phyloP scores from a whole-genome alignment of 257 asterid species.

The Nyctanthes arbortristis region DNA sequence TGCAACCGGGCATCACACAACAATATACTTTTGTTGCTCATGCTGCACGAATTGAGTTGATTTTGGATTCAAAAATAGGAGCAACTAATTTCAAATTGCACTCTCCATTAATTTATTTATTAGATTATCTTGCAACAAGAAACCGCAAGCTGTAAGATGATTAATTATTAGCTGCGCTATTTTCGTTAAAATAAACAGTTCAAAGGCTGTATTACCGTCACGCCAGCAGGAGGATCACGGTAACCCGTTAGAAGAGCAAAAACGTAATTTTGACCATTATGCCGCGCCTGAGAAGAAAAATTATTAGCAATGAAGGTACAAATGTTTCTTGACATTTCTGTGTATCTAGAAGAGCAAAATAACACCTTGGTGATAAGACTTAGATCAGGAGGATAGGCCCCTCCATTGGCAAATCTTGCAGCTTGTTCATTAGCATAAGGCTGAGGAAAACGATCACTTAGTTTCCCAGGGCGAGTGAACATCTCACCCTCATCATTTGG shows the following conservation, averaged over 20 bases:
- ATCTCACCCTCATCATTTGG: slow-evolving; percentile 97
- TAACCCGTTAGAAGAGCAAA: slow-evolving; percentile 75
- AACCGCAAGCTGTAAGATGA: neutral
- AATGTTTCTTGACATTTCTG: too few relatives aligned
- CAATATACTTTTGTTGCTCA: neutral
- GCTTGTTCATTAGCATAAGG: slow-evolving; percentile 86
- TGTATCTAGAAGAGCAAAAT: slow-evolving; percentile 1
- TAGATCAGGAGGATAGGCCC: slow-evolving; percentile 94
- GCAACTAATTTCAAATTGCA: neutral
- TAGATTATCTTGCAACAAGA: neutral
- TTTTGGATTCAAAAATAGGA: neutral
- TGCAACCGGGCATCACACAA: neutral
- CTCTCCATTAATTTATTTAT: neutral
- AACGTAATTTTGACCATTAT: slow-evolving; percentile 76
- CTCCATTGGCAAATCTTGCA: slow-evolving; percentile 94
- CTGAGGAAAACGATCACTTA: slow-evolving; percentile 87
- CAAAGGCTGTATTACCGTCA: slow-evolving; percentile 42
- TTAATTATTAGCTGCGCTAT: neutral
- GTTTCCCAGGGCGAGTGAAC: slow-evolving; percentile 90
- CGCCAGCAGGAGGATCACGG: slow-evolving; percentile 82
- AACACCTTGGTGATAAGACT: slow-evolving; percentile 85
- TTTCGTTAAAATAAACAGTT: neutral
- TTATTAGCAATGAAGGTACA: slow-evolving; percentile 21
- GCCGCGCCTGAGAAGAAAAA: slow-evolving; percentile 59
- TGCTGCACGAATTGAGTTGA: neutral